Evolutionary conservation across 768 basidiomycete genomes (phyloP), one percentile per base, ranked within the genome.

Genomic region (Pulveroboletus sp.): DNA sequence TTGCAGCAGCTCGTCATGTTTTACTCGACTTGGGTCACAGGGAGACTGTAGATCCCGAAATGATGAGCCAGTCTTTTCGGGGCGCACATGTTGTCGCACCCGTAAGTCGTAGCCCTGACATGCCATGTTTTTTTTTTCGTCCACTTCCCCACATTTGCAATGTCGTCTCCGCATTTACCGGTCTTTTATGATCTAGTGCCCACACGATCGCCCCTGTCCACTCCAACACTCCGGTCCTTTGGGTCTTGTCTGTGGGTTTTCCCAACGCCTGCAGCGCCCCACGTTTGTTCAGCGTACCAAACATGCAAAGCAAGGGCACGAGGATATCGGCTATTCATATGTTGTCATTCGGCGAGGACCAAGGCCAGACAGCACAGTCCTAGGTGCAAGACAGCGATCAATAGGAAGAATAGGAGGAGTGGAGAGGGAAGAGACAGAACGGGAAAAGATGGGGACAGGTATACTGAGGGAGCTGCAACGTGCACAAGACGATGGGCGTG

Each of bases 71-170:
- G 56, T 52, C 69, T 39, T 56, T 74, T 46, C 68, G 70, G 39
- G 90, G 89, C 11, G 80, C 80, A 27, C 88, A 93, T 70, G 86
- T 94, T n/a, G 73, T 94, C 43, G 93, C 93, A 46, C 93, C 93
- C 27, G 91, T 93, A 66, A 66, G 85, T 69, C 55, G n/a, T 44
- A 37, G 14, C 27, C 26, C 43, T 38, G 40, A 31, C 30, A 36
- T 41, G 37, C 24, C 9, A 6, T 46, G 31, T 47, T 51, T 14
- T 35, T 40, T 30, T 18, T 5, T 21, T 32, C 39, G 35, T 36
- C 49, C 43, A 5, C 43, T 46, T 53, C 51, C 42, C 52, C 49
- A 28, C 47, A 52, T 54, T 59, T 62, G 9, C 15, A 32, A 48
- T 52, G 33, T 31, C 39, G 38, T 45, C 33, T 39, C 52, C 41